These are phyloP conservation scores for Lasiodiplodia sp. DNA, from an alignment of 2,329 filamentous ascomycete genomes.

Conservation along the genomic window DNA sequence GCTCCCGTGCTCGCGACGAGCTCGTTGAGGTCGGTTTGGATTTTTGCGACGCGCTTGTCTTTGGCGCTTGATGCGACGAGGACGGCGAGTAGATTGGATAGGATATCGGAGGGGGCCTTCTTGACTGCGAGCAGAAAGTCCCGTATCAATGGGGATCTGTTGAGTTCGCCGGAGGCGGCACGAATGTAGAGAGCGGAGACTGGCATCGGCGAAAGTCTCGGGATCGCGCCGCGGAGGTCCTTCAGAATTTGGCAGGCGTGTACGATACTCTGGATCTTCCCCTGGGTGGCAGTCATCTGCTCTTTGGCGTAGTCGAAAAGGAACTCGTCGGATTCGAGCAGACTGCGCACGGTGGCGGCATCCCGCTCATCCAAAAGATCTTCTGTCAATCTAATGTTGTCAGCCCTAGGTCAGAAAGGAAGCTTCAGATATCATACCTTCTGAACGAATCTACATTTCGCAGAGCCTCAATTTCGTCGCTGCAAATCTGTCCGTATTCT, in stretches of 20 bases:
- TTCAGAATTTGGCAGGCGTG: constrained; percentile 45
- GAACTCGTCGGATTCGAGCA: constrained; percentile 68
- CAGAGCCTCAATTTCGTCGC: constrained; percentile 71
- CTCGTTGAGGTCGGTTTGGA: constrained; percentile 10
- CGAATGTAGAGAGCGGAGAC: constrained; percentile 66
- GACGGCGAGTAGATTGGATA: constrained; percentile 53
- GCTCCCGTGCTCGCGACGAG: constrained; percentile 26
- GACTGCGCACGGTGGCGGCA: constrained; percentile 54
- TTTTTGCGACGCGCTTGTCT: neutral
- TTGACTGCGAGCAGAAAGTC: constrained; percentile 66
- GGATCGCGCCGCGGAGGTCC: constrained; percentile 47
- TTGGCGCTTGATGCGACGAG: constrained; percentile 35
- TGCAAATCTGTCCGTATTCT: constrained; percentile 54
- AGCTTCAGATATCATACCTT: constrained; percentile 36
- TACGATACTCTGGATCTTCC: constrained; percentile 52
- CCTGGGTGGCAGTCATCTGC: constrained; percentile 45
- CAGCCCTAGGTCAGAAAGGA: neutral
- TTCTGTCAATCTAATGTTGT: constrained; percentile 44
- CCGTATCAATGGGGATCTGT: constrained; percentile 58
- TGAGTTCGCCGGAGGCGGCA: constrained; percentile 64
- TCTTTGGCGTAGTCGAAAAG: constrained; percentile 57
- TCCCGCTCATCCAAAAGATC: constrained; percentile 47
- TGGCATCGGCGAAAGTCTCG: constrained; percentile 44
- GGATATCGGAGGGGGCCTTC: constrained; percentile 64
- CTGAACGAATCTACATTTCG: constrained; percentile 75